A percentile compares a stretch with the other conserved stretches of the same genome.
Conservation (phyloP, 2,329 filamentous ascomycete species). For the Dactylellina sp. region DNA sequence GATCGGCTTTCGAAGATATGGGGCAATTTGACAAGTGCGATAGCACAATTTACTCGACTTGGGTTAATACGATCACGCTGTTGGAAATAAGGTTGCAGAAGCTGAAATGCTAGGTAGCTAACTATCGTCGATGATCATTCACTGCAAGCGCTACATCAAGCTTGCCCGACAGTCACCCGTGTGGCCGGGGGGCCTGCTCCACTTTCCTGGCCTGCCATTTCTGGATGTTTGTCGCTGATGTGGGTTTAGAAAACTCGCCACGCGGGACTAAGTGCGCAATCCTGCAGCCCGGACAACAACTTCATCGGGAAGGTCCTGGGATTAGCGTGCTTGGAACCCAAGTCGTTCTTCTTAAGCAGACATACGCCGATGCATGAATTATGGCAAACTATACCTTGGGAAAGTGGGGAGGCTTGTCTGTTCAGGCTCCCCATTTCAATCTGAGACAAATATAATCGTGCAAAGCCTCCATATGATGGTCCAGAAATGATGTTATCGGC, state of each 20-base stretch:
- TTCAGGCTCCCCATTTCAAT: neutral
- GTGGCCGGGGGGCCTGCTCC: conserved; percentile 12
- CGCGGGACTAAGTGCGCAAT: conserved; percentile 51
- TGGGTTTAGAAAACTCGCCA: conserved; percentile 33
- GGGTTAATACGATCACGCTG: too few relatives aligned
- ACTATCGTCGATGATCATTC: conserved; percentile 23
- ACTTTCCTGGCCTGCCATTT: conserved; percentile 41
- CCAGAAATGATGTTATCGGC: conserved; percentile 27
- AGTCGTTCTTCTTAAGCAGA: neutral
- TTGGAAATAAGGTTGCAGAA: neutral
- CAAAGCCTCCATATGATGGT: neutral
- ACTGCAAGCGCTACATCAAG: conserved; percentile 23
- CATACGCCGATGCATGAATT: neutral
- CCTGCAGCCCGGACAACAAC: conserved; percentile 36
- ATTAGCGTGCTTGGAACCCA: conserved; percentile 15
- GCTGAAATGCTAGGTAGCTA: conserved; percentile 42
- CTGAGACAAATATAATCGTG: neutral
- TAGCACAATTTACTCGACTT: neutral
- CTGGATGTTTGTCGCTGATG: conserved; percentile 24
- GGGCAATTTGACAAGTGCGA: conserved; percentile 1
- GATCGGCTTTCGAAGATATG: conserved; percentile 18
- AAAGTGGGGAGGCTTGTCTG: neutral
- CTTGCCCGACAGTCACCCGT: conserved; percentile 3
- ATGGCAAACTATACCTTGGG: neutral
- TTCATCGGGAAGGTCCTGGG: conserved; percentile 44